Percentiles rank a stretch among this genome's conserved stretches.
Conservation (phyloP, 306 rosid genomes). For the Lupinus albus region DNA sequence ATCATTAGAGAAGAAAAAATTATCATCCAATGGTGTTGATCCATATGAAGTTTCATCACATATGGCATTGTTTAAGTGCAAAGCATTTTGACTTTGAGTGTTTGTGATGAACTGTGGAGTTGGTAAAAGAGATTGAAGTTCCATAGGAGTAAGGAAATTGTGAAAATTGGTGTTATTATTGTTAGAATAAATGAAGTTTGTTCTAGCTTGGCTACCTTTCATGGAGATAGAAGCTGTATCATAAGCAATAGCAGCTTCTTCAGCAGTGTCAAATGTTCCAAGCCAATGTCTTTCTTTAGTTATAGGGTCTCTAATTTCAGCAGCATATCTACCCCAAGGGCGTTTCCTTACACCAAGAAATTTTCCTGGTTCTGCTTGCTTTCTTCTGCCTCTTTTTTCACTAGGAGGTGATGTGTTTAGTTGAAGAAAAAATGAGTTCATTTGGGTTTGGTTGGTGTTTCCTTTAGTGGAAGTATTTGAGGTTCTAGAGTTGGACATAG, state of each 20-base stretch:
- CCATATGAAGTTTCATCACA: conserved; percentile 35
- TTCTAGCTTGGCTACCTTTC: conserved; percentile 91
- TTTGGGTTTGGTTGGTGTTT: conserved; percentile 47
- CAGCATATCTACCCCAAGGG: conserved; percentile 99
- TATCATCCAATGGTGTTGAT: conserved; percentile 37
- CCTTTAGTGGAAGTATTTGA: conserved; percentile 52
- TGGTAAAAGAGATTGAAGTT: conserved; percentile 55
- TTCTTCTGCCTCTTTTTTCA: conserved; percentile 82
- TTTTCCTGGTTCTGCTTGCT: conserved; percentile 81
- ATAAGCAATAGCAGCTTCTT: conserved; percentile 99
- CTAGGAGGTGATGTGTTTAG: conserved; percentile 51
- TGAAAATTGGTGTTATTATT: conserved; percentile 45
- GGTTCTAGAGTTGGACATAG: conserved; percentile 78
- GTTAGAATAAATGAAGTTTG: conserved; percentile 81
- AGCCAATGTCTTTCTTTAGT: conserved; percentile 99
- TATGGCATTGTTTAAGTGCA: conserved; percentile 35
- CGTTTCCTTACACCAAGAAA: conserved; percentile 89
- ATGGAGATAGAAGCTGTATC: conserved; percentile 96
- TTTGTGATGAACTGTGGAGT: conserved; percentile 44
- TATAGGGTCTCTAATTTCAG: conserved; percentile 92
- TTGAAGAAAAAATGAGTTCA: conserved; percentile 55
- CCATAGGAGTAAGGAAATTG: conserved; percentile 56
- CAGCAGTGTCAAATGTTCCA: conserved; percentile 98
- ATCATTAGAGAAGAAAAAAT: conserved; percentile 65
- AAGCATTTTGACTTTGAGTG: conserved; percentile 44